Evolutionary conservation across 305 asterid species (phyloP).

Genomic region (Fraxinus platypoda): DNA sequence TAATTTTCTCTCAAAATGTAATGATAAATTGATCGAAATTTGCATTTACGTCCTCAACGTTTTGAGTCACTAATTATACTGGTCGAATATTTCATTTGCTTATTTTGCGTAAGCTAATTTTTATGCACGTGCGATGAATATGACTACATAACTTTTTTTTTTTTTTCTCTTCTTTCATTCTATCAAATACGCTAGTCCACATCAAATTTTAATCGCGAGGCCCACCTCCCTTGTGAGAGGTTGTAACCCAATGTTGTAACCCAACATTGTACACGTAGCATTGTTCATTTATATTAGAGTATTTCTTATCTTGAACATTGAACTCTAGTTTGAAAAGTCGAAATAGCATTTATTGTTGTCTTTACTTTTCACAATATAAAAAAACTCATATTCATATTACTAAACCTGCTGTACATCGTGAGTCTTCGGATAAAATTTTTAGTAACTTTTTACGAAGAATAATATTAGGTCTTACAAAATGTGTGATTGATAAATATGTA

Average conservation of each 20-base stretch:
- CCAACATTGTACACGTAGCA: too few relatives aligned
- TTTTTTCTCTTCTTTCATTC: background rate
- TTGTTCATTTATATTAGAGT: background rate
- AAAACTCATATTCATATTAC: background rate
- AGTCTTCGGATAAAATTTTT: background rate
- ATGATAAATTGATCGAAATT: background rate
- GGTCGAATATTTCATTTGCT: background rate
- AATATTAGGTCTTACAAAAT: too few relatives aligned
- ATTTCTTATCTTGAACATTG: background rate
- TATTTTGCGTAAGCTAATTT: background rate
- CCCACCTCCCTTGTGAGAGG: too few relatives aligned
- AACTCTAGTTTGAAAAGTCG: background rate
- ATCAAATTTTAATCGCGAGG: too few relatives aligned
- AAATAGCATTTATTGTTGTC: background rate
- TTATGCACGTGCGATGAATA: background rate
- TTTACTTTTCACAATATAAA: background rate
- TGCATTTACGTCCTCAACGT: background rate
- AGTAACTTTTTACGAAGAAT: background rate
- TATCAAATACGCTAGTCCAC: background rate
- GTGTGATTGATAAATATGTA: too few relatives aligned
- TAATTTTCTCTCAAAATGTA: background rate
- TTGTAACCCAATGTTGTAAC: too few relatives aligned
- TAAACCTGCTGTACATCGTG: background rate
- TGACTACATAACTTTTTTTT: background rate
- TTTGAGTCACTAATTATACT: background rate